Base-by-base conservation (phyloP, 805 yeast genomes). In the Saturnispora diversa region DNA sequence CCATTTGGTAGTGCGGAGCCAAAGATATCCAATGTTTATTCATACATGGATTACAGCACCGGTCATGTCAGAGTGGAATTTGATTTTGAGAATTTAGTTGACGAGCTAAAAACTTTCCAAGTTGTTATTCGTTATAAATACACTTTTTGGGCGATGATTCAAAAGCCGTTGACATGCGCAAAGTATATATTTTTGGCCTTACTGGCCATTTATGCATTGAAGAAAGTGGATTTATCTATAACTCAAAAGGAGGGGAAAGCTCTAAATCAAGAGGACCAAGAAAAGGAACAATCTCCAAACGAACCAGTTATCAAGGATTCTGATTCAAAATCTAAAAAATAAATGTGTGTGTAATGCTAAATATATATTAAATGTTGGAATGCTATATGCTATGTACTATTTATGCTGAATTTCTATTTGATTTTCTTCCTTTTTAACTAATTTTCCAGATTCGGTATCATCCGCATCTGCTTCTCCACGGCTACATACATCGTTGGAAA, bases 21-120 rank as follows among this genome's bases (percentile, higher is more conserved):
- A 22, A 37, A 35, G 1, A 55, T 64, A 15, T 58, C 56, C n/a
- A 48, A 56, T 39, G 51, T 43, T 13, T 51, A 39, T 42, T 78
- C 84, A 3, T 83, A 72, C 59, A 74, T 90, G 49, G 98, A 90
- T 59, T 68, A 80, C 49, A 63, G 75, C 20, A 62, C 68, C 20
- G 97, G 97, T 20, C 94, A 90, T 52, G 77, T 84, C 13, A 80
- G 83, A 47, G 72, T 84, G 11, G 71, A 79, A 12, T 59, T 87
- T 35, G 60, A 60, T 20, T 83, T 68, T 58, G 56, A 59, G 13
- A 80, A 84, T 58, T 53, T 88, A 46, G 71, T 83, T 41, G 94
- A 83, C 57, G 86, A 77, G 43, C 68, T 84, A 55, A 66, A 71
- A 44, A 64, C 63, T 30, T 64, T 75, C 13, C 75, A 75, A 32